phyloP scores from a whole-genome alignment of 176 grass and related monocot genomes.

The Hordeum marinum region DNA sequence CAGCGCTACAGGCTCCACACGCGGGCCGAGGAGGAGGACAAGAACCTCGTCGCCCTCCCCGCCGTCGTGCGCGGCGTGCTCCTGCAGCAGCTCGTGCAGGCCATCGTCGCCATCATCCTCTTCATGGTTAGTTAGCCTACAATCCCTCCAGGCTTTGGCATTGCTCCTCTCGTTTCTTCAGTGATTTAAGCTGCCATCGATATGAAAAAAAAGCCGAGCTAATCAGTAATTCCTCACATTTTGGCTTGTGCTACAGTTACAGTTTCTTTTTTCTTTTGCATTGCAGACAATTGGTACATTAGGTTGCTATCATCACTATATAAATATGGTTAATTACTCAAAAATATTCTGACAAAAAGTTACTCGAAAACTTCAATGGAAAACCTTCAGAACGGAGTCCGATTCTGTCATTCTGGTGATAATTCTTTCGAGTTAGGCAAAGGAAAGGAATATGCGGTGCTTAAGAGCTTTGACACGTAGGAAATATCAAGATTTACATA shows the following conservation, averaged over 20 bases:
- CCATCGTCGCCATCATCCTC: constrained; percentile 63
- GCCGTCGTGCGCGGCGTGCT: constrained; percentile 67
- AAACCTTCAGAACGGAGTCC: neutral
- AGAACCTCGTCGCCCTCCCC: constrained; percentile 59
- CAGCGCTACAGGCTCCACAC: constrained; percentile 77
- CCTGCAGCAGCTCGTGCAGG: constrained; percentile 76
- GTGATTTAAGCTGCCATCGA: neutral
- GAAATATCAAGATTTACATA: neutral
- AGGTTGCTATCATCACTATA: neutral
- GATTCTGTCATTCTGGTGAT: neutral
- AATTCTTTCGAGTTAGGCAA: neutral
- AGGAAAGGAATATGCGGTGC: neutral
- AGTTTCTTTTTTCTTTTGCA: neutral
- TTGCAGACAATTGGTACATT: neutral
- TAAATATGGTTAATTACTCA: neutral
- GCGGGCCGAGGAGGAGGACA: constrained; percentile 61
- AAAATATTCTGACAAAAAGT: neutral
- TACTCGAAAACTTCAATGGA: neutral
- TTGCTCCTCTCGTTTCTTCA: neutral
- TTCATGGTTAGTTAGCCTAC: constrained; percentile 55
- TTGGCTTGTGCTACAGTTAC: neutral
- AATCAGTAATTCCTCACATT: neutral
- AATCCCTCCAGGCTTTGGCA: neutral
- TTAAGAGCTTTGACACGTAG: neutral
- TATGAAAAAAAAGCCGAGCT: neutral